Evolutionary conservation across 345 rosid genomes (phyloP), one percentile per base, ranked within the genome.

Genomic region (Moricandia moricandioides): DNA sequence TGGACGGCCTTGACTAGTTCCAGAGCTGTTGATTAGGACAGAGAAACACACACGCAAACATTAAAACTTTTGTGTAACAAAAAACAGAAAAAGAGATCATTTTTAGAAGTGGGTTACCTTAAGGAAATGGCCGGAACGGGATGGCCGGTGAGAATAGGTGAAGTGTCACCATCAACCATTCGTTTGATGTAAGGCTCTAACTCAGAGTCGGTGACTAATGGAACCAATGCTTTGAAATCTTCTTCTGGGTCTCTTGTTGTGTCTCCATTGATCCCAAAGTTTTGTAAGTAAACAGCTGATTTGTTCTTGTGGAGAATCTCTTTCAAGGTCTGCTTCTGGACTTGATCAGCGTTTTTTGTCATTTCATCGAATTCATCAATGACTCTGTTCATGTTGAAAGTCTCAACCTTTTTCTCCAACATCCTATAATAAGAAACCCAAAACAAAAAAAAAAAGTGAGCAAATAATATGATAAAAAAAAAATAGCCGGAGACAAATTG

Each of bases 1-100:
- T 33, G 90, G 92, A 82, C 82, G 91, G 49, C 99, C 99, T 79
- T 89, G 91, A 65, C 94, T 88, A 8, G 99, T 95, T 12, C 99
- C 99, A 56, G 99, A 95, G 80, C 99, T 95, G 86, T 80, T 73
- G 2, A 43, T 34, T 6, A 47, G 2, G 2, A 51, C 45, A 39
- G 13, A 40, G 29, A 27, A 35, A n/a, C 73, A 39, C 54, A 54
- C 43, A 24, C 55, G 63, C 4, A 30, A 30, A 30, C 31, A 39
- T 21, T 21, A 13, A 37, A 29, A 45, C 40, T 27, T 13, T 47
- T 5, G 21, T 30, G 43, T 34, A 52, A 63, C 29, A 13, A 4
- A 74, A 45, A 35, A 21, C 24, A 21, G 24, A 12, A 6, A 12
- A n/a, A 13, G 3, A 69, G 39, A 47, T 33, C 0, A 13, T 11